Evolutionary conservation across 2,329 filamentous ascomycete species (phyloP).

Genomic region (Penicillium sclerotiorum): DNA sequence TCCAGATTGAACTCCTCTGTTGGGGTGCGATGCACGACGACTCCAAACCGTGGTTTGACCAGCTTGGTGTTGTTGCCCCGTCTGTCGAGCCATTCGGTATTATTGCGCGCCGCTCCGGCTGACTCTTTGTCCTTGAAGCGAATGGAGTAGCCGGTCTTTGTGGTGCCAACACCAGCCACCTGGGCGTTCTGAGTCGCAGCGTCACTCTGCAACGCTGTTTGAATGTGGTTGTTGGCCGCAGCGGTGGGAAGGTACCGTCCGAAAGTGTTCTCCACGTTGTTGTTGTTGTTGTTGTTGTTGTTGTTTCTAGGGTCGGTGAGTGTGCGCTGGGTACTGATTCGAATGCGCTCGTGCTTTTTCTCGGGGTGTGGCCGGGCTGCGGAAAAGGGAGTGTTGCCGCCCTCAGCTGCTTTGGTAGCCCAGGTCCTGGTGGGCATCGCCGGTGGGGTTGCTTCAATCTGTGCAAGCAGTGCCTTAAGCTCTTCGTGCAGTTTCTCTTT

Average conservation of each 20-base stretch:
- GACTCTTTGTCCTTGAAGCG: constrained; percentile 24
- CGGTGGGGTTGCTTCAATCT: neutral
- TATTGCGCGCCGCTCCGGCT: constrained; percentile 21
- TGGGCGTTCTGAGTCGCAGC: constrained; percentile 19
- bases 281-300: constrained; percentile 13
- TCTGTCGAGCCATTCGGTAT: constrained; percentile 21
- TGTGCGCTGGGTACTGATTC: constrained; percentile 16
- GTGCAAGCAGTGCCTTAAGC: constrained; percentile 5
- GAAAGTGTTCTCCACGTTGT: constrained; percentile 4
- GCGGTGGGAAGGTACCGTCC: neutral
- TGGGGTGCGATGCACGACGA: constrained; percentile 14
- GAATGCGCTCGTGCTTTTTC: constrained; percentile 17
- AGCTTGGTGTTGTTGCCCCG: constrained; percentile 12
- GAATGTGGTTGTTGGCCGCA: neutral
- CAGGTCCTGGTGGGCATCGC: constrained; percentile 11
- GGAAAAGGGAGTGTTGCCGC: neutral
- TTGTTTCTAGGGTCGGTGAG: constrained; percentile 9
- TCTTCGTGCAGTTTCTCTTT: constrained; percentile 15
- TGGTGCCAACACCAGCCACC: constrained; percentile 6
- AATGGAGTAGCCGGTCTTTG: constrained; percentile 24
- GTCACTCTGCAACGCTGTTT: neutral
- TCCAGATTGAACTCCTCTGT: constrained; percentile 22
- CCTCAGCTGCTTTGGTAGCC: constrained; percentile 13
- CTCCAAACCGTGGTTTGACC: constrained; percentile 8
- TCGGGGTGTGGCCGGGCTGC: constrained; percentile 2